Percentiles rank a stretch among this genome's conserved stretches.
phyloP scores from a whole-genome alignment of 2,329 filamentous ascomycete species.

The Cercospora sp. region DNA sequence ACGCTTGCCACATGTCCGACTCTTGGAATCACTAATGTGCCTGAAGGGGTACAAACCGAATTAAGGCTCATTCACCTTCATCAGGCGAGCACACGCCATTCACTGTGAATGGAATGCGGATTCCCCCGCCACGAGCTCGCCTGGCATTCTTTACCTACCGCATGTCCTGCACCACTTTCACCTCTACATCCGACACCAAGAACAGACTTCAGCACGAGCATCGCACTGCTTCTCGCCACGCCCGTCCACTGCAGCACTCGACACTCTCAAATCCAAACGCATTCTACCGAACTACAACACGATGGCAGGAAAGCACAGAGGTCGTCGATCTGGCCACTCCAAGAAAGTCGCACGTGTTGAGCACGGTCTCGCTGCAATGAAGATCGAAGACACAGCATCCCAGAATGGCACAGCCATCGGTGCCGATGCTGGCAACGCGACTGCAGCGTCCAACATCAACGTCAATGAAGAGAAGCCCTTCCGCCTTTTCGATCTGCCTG shows the following conservation, averaged over 20 bases:
- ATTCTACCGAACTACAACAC: neutral
- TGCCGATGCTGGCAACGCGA: neutral
- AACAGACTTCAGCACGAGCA: neutral
- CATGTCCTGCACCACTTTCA: neutral
- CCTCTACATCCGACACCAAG: neutral
- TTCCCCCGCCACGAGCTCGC: neutral
- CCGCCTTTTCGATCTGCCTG: slow-evolving; percentile 8
- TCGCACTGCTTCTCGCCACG: no score
- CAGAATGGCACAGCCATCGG: neutral
- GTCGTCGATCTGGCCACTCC: neutral
- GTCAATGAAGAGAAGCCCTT: neutral
- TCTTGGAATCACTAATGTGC: neutral
- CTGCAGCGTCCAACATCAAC: neutral
- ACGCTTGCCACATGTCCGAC: neutral
- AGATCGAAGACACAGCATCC: neutral
- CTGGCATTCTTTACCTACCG: neutral
- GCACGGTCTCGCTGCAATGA: neutral
- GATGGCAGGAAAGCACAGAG: neutral
- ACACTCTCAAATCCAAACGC: neutral
- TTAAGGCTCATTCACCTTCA: neutral
- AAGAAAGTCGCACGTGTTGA: neutral
- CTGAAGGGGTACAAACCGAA: neutral
- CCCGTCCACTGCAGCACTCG: neutral
- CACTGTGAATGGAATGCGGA: neutral
- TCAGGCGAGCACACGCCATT: neutral